phyloP scores from a whole-genome alignment of 2,329 filamentous ascomycete species.

The Rutstroemia sp. region DNA sequence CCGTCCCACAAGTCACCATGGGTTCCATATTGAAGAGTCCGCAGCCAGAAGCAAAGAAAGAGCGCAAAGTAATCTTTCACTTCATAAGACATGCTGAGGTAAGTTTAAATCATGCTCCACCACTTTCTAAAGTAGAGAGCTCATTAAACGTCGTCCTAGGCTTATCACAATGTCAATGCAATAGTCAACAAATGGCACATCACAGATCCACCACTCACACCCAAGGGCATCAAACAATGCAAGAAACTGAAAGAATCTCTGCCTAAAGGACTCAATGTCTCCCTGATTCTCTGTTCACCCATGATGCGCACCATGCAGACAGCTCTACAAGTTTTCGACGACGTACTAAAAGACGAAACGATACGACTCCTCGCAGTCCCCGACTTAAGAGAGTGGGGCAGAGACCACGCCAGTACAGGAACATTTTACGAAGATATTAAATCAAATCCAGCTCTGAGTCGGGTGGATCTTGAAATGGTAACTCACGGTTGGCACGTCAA shows the following conservation, averaged over 20 bases:
- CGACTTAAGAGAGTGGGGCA: not conserved
- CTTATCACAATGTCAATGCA: not conserved
- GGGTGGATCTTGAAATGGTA: no score
- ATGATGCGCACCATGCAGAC: not conserved
- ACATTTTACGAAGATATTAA: no score
- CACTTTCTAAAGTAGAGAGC: not conserved
- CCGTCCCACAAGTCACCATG: no score
- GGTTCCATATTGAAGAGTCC: no score
- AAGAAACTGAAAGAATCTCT: not conserved
- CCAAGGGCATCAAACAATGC: not conserved
- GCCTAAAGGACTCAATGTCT: not conserved
- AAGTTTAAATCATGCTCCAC: not conserved
- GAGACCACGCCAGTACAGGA: not conserved
- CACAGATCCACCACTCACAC: not conserved
- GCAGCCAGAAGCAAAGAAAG: no score
- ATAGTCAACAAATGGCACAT: not conserved
- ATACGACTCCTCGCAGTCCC: not conserved
- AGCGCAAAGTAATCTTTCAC: not conserved
- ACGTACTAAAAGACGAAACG: not conserved
- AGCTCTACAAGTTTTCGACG: not conserved
- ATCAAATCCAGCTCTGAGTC: not conserved
- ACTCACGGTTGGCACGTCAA: no score
- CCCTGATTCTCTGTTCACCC: not conserved
- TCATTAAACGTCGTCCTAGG: not conserved
- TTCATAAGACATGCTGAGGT: not conserved